Percentiles rank a stretch among this genome's conserved stretches.
Conservation (phyloP, 2,329 filamentous ascomycete species). For the Pyrenophora graminea region DNA sequence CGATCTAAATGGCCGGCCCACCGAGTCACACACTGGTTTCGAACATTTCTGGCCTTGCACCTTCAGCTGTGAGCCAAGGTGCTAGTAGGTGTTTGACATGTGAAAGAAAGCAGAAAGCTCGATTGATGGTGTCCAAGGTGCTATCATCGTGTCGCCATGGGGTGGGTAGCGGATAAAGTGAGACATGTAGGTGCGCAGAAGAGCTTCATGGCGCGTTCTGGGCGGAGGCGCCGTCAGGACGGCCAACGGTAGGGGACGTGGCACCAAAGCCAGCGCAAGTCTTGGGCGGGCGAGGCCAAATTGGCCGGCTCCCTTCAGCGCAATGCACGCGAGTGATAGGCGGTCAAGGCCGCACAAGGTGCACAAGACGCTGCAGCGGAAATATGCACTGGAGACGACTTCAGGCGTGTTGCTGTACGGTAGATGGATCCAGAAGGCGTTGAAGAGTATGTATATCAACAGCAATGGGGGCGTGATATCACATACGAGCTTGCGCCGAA, state of each 20-base stretch:
- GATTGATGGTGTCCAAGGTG: background rate
- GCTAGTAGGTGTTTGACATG: too few species aligned
- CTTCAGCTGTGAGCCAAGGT: too few species aligned
- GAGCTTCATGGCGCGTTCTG: background rate
- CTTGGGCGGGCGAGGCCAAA: background rate
- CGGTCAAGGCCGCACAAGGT: conserved; percentile 6
- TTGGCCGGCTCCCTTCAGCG: conserved; percentile 7
- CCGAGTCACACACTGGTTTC: background rate
- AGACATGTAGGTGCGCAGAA: background rate
- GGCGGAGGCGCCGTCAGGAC: background rate
- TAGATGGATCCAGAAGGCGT: too few species aligned
- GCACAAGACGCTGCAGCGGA: conserved; percentile 1
- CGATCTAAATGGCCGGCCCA: too few species aligned
- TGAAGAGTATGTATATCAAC: too few species aligned
- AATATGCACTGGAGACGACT: background rate
- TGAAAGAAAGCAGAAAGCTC: too few species aligned
- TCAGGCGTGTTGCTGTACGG: too few species aligned
- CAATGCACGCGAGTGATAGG: conserved; percentile 17
- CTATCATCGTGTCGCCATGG: background rate
- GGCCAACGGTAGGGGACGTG: background rate
- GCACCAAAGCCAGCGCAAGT: background rate
- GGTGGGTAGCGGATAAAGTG: background rate
- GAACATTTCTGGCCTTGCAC: too few species aligned
- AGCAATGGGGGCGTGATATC: too few species aligned
- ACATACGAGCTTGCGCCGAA: too few species aligned